Conservation (phyloP, 2,329 filamentous ascomycete genomes). For the Microthyrium microscopicum region DNA sequence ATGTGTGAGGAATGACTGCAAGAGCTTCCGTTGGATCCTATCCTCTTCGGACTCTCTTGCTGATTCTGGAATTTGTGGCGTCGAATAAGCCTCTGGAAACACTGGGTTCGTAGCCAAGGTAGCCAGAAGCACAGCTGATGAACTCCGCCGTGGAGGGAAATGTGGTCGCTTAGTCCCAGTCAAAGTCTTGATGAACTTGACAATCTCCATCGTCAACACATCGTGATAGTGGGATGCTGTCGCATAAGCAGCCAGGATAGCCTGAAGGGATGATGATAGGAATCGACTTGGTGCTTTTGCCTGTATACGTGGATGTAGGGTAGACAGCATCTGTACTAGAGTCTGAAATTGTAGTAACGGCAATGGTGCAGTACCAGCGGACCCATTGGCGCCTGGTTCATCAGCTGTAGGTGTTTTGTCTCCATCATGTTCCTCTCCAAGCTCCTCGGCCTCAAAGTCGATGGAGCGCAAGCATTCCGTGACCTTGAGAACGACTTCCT, state of each 20-base stretch:
- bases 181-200: conserved; percentile 54
- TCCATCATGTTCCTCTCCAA: conserved; percentile 39
- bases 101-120: conserved; percentile 23
- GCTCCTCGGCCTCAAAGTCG: conserved; percentile 26
- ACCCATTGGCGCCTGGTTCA: conserved; percentile 15
- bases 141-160: conserved; percentile 40
- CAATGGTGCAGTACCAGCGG: conserved; percentile 16
- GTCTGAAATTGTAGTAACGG: conserved; percentile 45
- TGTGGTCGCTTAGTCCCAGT: conserved; percentile 50
- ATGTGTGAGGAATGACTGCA: conserved; percentile 66
- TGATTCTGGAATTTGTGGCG: no score
- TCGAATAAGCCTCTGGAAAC: conserved; percentile 43
- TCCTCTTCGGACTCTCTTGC: conserved; percentile 35
- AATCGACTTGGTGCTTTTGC: conserved; percentile 67
- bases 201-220: conserved; percentile 52
- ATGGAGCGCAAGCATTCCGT: conserved; percentile 53
- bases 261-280: conserved; percentile 58
- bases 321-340: conserved; percentile 53
- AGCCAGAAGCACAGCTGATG: conserved; percentile 26
- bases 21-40: conserved; percentile 43
- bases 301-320: conserved; percentile 57
- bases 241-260: conserved; percentile 51
- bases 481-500: conserved; percentile 67
- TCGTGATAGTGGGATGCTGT: conserved; percentile 36
- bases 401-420: conserved; percentile 48